Conservation (phyloP, 768 basidiomycete species). For the Amanita pseudoporphyria region DNA sequence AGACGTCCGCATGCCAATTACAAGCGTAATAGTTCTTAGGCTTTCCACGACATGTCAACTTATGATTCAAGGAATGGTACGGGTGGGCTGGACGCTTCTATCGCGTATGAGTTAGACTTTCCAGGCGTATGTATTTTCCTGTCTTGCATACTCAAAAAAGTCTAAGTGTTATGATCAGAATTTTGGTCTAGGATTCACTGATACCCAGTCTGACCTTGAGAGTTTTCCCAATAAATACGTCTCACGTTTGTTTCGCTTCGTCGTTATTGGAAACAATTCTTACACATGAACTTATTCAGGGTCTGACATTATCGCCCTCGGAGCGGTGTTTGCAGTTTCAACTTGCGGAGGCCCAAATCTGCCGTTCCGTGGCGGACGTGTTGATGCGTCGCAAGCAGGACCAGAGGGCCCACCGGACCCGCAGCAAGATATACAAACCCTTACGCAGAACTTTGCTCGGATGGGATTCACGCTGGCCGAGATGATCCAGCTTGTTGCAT, state of each 20-base stretch:
- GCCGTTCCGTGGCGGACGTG: conserved; percentile 30
- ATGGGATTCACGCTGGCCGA: conserved; percentile 35
- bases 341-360: conserved; percentile 39
- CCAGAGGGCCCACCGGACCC: conserved; percentile 33
- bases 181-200: conserved; percentile 35
- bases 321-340: conserved; percentile 24
- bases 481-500: conserved; percentile 42
- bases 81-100: conserved; percentile 42
- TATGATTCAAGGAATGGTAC: conserved; percentile 34
- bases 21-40: conserved; percentile 15
- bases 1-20: not conserved
- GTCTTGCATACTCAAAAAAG: not conserved
- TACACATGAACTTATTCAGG: conserved; percentile 18
- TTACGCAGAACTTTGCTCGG: conserved; percentile 29
- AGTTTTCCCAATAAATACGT: conserved; percentile 33
- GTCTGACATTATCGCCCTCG: conserved; percentile 35
- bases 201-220: conserved; percentile 32
- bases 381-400: conserved; percentile 30
- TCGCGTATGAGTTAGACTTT: conserved; percentile 24
- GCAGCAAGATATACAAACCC: conserved; percentile 27
- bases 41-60: conserved; percentile 43
- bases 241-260: conserved; percentile 24
- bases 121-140: not conserved
- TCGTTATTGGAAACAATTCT: not conserved
- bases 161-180: conserved; percentile 24